These are phyloP conservation scores for Hygrocybe coccinea DNA, from an alignment of 768 basidiomycete genomes.

Conservation along the genomic window DNA sequence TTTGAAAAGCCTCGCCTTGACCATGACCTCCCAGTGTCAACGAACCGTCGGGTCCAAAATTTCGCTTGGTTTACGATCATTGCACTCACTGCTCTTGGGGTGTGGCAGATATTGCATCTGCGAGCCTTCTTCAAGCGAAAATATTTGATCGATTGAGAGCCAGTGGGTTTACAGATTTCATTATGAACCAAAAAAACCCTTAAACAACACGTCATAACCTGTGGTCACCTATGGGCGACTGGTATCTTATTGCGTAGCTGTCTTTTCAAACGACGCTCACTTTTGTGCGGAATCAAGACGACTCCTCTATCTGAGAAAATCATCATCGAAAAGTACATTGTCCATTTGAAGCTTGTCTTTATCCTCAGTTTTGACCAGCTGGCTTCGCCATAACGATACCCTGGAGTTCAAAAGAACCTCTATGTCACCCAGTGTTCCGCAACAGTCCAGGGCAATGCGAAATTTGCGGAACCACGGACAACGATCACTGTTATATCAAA, in stretches of 20 bases:
- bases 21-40: conserved; percentile 62
- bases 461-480: conserved; percentile 56
- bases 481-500: conserved; percentile 34
- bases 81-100: conserved; percentile 72
- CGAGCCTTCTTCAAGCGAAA: conserved; percentile 95
- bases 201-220: no score
- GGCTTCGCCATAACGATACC: neutral
- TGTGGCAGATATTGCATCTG: conserved; percentile 94
- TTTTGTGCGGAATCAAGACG: no score
- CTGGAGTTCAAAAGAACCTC: conserved; percentile 34
- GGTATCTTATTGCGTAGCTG: no score
- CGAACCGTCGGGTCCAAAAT: conserved; percentile 83
- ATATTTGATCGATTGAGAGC: conserved; percentile 75
- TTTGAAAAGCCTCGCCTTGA: neutral
- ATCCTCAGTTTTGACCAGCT: neutral
- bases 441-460: conserved; percentile 40
- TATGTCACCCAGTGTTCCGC: conserved; percentile 44
- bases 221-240: no score
- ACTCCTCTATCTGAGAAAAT: no score
- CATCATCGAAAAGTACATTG: neutral
- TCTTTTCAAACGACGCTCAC: no score
- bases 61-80: conserved; percentile 88
- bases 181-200: no score
- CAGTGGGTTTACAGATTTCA: neutral
- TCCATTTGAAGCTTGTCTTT: neutral